Base-by-base conservation (phyloP, 306 rosid genomes). In the Lathyrus aphaca region DNA sequence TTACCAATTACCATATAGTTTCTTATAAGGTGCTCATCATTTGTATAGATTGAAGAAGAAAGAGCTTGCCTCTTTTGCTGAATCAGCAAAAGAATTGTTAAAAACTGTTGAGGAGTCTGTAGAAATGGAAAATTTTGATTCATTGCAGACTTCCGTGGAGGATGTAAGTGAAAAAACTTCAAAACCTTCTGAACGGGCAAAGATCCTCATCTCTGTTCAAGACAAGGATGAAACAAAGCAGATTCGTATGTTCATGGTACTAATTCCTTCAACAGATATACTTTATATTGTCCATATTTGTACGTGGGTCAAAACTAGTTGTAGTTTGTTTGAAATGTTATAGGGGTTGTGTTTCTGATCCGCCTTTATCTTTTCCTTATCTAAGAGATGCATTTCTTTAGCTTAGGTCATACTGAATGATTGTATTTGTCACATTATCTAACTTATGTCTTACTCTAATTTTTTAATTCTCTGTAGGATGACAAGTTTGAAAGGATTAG, bases 401-500 rank as follows among this genome's bases (percentile, higher is more conserved):
- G 65, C 6, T 42, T 35, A 54, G 65, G 60, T 44, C 27, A 38
- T 13, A 39, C 8, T 56, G 66, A 40, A 60, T 69, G 57, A 30
- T 51, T 49, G 57, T 51, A 61, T 63, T 79, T 63, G 27, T 35
- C 51, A 14, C 37, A 15, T 77, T 38, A 48, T 17, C 49, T 56
- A 51, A 23, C 69, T 51, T 25, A 15, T 66, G 23, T 16, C 67
- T 69, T 56, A 40, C 35, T 23, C 58, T 53, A 15, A 6, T 17
- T 10, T 77, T 77, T 64, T 5, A 8, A 51, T 79, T 79, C 50
- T 73, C 68, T 76, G 67, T 56, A 91, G 98, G 96, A 94, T 61
- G 97, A 94, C 79, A 88, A 80, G 68, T 86, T 94, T 68, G 99
- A 87, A 80, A 81, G 97, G 80, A 78, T 94, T 59, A 83, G 86